phyloP scores from a whole-genome alignment of 164 flowering plant species.

The Vitis riparia region DNA sequence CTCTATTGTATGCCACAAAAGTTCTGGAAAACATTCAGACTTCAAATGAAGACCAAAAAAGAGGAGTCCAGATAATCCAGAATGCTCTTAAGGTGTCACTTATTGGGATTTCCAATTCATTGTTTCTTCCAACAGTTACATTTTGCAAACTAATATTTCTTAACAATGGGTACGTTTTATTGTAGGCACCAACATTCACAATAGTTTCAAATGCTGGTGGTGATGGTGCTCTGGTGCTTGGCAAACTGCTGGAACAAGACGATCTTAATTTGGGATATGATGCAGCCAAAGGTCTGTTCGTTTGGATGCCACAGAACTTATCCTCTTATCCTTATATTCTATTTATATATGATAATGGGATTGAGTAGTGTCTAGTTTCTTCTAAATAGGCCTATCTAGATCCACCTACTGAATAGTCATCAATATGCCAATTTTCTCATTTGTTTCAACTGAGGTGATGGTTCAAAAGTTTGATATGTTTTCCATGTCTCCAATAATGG shows the following conservation, averaged over 20 bases:
- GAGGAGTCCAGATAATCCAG: slow-evolving; percentile 72
- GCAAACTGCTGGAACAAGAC: slow-evolving; percentile 82
- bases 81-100: slow-evolving; percentile 75
- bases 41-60: slow-evolving; percentile 68
- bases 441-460: too few relatives aligned
- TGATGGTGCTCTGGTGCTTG: slow-evolving; percentile 65
- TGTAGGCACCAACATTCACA: slow-evolving; percentile 68
- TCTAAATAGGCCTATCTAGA: neutral
- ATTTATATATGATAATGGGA: neutral
- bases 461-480: too few relatives aligned
- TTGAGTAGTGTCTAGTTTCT: neutral
- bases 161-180: slow-evolving; percentile 5
- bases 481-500: too few relatives aligned
- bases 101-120: neutral
- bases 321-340: neutral
- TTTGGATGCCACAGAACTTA: neutral
- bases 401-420: too few relatives aligned
- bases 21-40: slow-evolving; percentile 63
- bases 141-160: neutral
- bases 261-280: slow-evolving; percentile 72
- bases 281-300: slow-evolving; percentile 78
- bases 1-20: slow-evolving; percentile 75
- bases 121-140: neutral
- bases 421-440: too few relatives aligned
- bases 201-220: slow-evolving; percentile 87